Conservation (phyloP, 768 basidiomycete species). For the Collybiopsis luxurians region DNA sequence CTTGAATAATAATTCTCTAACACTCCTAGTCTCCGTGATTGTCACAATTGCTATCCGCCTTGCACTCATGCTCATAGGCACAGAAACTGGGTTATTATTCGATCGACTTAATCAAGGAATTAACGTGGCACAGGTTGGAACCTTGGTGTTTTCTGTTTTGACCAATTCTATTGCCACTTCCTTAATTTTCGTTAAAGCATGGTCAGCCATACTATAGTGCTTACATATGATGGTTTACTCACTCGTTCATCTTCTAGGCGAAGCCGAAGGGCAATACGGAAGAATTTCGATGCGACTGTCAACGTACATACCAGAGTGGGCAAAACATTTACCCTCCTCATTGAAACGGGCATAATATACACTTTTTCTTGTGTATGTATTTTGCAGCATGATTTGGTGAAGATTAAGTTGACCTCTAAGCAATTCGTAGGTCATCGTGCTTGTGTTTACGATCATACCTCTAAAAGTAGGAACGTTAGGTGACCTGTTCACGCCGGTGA, state of each 20-base stretch:
- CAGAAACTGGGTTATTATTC: neutral
- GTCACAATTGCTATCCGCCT: neutral
- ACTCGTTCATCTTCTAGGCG: neutral
- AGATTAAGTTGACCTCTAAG: neutral
- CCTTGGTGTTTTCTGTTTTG: conserved; percentile 9
- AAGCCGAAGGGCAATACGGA: neutral
- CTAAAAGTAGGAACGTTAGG: conserved; percentile 12
- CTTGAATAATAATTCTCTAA: neutral
- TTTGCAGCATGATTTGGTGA: neutral
- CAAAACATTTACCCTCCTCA: neutral
- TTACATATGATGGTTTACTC: too few species aligned
- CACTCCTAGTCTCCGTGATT: neutral
- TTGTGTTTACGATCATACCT: conserved; percentile 8
- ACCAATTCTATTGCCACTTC: conserved; percentile 13
- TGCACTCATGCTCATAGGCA: neutral
- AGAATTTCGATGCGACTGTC: neutral
- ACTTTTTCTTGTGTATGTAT: too few species aligned
- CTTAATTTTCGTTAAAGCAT: conserved; percentile 10
- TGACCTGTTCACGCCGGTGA: conserved; percentile 11
- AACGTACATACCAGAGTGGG: neutral
- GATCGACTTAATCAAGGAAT: conserved; percentile 5
- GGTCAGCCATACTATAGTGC: neutral
- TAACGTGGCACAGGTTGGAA: conserved; percentile 11
- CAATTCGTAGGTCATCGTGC: conserved; percentile 1
- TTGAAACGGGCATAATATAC: neutral